Conservation (phyloP, 1,139 yeast species). For the Williopsis jadinii region DNA sequence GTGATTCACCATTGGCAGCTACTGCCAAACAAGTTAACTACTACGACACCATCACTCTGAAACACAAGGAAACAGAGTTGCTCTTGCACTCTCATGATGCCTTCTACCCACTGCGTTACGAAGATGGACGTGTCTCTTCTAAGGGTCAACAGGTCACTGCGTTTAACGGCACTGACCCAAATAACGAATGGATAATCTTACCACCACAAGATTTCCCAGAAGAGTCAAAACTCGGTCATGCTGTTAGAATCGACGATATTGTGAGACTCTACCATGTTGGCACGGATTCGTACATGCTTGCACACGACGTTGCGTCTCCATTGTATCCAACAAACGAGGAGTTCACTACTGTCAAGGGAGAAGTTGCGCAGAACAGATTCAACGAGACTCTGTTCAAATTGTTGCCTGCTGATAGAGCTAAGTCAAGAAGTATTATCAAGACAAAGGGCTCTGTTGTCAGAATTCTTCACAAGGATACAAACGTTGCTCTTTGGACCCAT, state of each 20-base stretch:
- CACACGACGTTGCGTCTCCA: slow-evolving; percentile 99
- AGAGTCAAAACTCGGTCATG: slow-evolving; percentile 33
- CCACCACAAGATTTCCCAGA: slow-evolving; percentile 48
- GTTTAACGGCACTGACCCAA: slow-evolving; percentile 47
- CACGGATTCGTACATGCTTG: slow-evolving; percentile 69
- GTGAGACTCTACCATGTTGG: slow-evolving; percentile 77
- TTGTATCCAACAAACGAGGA: slow-evolving; percentile 86
- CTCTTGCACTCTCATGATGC: slow-evolving; percentile 74
- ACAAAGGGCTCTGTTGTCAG: slow-evolving; percentile 66
- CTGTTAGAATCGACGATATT: slow-evolving; percentile 54
- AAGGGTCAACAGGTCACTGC: slow-evolving; percentile 94
- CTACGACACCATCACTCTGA: slow-evolving; percentile 68
- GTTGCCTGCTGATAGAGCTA: slow-evolving; percentile 50
- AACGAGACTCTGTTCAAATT: slow-evolving; percentile 78
- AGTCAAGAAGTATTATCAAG: slow-evolving; percentile 44
- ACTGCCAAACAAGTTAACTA: slow-evolving; percentile 68
- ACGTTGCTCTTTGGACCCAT: slow-evolving; percentile 95
- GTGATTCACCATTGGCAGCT: slow-evolving; percentile 72
- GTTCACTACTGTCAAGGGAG: slow-evolving; percentile 65
- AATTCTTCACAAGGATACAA: slow-evolving; percentile 75
- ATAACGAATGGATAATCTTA: slow-evolving; percentile 82
- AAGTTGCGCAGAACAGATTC: slow-evolving; percentile 46
- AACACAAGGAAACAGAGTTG: slow-evolving; percentile 70
- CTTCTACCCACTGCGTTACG: slow-evolving; percentile 83
- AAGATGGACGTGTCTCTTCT: slow-evolving; percentile 93